These are phyloP conservation scores for Pseudogymnoascus sp. DNA, from an alignment of 2,329 filamentous ascomycete species.

Conservation along the genomic window DNA sequence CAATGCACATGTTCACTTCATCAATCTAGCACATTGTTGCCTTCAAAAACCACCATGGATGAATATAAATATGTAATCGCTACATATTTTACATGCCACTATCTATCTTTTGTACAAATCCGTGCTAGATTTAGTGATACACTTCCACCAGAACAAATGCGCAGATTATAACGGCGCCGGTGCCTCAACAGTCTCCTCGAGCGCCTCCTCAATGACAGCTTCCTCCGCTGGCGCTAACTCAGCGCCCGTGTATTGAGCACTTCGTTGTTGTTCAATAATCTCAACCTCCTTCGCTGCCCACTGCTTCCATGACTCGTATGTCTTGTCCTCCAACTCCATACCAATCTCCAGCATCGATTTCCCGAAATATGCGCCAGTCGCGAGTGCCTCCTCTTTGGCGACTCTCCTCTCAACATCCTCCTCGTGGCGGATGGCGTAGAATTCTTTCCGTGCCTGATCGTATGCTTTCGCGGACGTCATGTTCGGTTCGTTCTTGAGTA, in stretches of 20 bases:
- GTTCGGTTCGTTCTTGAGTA: constrained; percentile 56
- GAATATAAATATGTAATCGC: not conserved
- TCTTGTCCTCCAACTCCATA: constrained; percentile 71
- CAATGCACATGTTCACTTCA: not conserved
- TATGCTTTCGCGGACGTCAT: constrained; percentile 65
- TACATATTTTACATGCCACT: constrained; percentile 5
- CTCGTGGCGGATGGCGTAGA: constrained; percentile 74
- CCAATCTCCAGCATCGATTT: constrained; percentile 65
- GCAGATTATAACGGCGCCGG: not conserved
- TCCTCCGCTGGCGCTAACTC: not conserved
- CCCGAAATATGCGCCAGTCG: constrained; percentile 84
- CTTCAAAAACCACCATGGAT: not conserved
- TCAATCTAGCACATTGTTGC: not conserved
- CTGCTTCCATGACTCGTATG: constrained; percentile 75
- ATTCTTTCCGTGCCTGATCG: constrained; percentile 78
- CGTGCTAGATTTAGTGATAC: not conserved
- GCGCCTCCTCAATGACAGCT: not conserved
- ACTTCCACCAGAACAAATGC: not conserved
- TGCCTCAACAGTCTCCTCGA: not conserved
- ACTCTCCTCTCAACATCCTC: constrained; percentile 78
- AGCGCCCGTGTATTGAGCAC: constrained; percentile 33
- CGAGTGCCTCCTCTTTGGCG: constrained; percentile 76
- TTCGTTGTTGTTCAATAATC: constrained; percentile 33
- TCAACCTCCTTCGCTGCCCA: constrained; percentile 55
- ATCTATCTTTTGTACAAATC: constrained; percentile 3